Evolutionary conservation across 1,284 basidiomycete species (phyloP), one percentile per base, ranked within the genome.

Genomic region (Leucoagaricus sp.): DNA sequence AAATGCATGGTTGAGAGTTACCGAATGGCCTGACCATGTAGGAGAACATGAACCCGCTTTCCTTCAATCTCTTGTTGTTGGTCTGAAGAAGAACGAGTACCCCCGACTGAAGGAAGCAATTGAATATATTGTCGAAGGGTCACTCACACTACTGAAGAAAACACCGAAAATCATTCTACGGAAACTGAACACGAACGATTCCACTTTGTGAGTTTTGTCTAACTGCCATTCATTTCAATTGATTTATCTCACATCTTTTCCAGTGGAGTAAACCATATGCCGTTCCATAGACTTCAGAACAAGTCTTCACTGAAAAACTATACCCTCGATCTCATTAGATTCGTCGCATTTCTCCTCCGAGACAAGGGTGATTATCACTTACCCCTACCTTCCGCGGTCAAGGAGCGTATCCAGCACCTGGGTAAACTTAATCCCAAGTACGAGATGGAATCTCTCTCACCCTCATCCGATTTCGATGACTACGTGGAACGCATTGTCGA

Each of bases 321-420:
- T 21, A 23, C 13, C 15, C 1, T 21, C 6, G 51, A 45, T 15
- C 19, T 26, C 15, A 25, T 10, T 1, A 4, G 31, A 0, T 29
- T 53, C 7, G 26, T 53, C 15, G 51, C 31, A 19, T 53, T 53
- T n/a, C 42, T 45, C 3, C 28, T 53, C 13, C 29, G 31, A 4
- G 29, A 53, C 19, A 31, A 36, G 23, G 31, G 8, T 13, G 17
- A 15, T 6, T 53, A 53, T 36, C 4, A 36, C 2, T 31, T 53
- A 3, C 31, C 31, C 21, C 29, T 53, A 9, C 23, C 19, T 7
- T 13, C 29, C 19, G 10, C 17, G 1, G 10, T 33, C 17, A 21
- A 12, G 4, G 6, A 9, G 1, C 23, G n/a, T 10, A 33, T 53
- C 21, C 4, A 34, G 8, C 4, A 23, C 4, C n/a, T 53, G 19